These are phyloP conservation scores for Blastobotrys aristatus DNA, from an alignment of 1,139 yeast species.

Conservation along the genomic window DNA sequence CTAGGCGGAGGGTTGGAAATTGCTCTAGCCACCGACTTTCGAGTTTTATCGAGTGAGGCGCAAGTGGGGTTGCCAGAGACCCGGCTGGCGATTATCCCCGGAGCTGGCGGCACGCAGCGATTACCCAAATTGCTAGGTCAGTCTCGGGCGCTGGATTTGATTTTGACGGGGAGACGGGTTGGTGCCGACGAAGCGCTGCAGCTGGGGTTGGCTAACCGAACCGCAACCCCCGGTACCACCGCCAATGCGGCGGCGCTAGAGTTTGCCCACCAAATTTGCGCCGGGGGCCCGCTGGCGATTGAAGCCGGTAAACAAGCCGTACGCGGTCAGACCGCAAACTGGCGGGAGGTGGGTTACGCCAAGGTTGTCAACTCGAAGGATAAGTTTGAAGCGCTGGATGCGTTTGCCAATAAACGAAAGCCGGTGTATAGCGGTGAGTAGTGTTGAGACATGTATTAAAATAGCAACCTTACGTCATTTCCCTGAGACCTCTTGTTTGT, in stretches of 20 bases:
- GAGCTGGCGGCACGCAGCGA: constrained; percentile 34
- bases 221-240: constrained; percentile 18
- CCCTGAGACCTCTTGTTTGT: not conserved
- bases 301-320: constrained; percentile 32
- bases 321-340: constrained; percentile 25
- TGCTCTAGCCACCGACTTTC: constrained; percentile 30
- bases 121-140: constrained; percentile 30
- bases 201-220: constrained; percentile 28
- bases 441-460: too few species aligned
- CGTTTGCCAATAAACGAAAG: constrained; percentile 31
- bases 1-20: constrained; percentile 33
- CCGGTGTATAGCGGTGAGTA: constrained; percentile 32
- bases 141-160: constrained; percentile 29
- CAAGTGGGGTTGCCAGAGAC: constrained; percentile 30
- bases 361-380: constrained; percentile 31
- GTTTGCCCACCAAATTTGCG: constrained; percentile 28
- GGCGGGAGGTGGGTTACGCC: constrained; percentile 28
- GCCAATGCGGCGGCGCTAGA: constrained; percentile 26
- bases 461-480: constrained; percentile 7
- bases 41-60: constrained; percentile 26
- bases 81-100: constrained; percentile 31
- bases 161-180: constrained; percentile 29
- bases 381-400: constrained; percentile 33
- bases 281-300: constrained; percentile 33
- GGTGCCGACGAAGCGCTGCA: constrained; percentile 27